Evolutionary conservation across 1,284 basidiomycete species (phyloP).

Genomic region (Cutaneotrichosporon dermatis): DNA sequence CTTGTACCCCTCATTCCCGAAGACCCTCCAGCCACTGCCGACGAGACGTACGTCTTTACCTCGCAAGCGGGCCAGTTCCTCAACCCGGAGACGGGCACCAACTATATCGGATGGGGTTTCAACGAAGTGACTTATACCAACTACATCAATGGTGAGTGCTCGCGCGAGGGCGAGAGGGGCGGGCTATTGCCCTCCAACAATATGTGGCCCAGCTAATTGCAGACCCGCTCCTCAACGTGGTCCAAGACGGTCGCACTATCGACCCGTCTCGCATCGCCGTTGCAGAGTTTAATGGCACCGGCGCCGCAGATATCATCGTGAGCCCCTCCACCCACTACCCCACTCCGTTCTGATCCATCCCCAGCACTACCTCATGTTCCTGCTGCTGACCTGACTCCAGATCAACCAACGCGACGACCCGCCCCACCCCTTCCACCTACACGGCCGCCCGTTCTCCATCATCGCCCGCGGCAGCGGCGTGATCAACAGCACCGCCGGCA

Average conservation of each 20-base stretch:
- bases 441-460: constrained; percentile 31
- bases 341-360: too few species aligned
- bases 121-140: constrained; percentile 33
- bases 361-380: constrained; percentile 11
- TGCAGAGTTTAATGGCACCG: background rate
- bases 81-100: constrained; percentile 14
- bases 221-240: constrained; percentile 31
- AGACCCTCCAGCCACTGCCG: constrained; percentile 6
- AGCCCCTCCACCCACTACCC: too few species aligned
- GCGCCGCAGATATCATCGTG: constrained; percentile 6
- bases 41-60: constrained; percentile 23
- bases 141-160: constrained; percentile 22
- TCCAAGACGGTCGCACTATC: constrained; percentile 24
- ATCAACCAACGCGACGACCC: constrained; percentile 46
- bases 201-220: too few species aligned
- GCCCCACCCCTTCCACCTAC: constrained; percentile 47
- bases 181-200: too few species aligned
- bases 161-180: too few species aligned
- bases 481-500: constrained; percentile 20
- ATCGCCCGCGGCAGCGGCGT: constrained; percentile 39
- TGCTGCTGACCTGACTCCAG: background rate
- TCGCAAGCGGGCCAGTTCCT: constrained; percentile 22
- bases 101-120: constrained; percentile 25
- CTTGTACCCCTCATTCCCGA: constrained; percentile 13
- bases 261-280: constrained; percentile 17